Conservation (phyloP, 2,329 filamentous ascomycete genomes). For the Pseudogymnoascus sp. region DNA sequence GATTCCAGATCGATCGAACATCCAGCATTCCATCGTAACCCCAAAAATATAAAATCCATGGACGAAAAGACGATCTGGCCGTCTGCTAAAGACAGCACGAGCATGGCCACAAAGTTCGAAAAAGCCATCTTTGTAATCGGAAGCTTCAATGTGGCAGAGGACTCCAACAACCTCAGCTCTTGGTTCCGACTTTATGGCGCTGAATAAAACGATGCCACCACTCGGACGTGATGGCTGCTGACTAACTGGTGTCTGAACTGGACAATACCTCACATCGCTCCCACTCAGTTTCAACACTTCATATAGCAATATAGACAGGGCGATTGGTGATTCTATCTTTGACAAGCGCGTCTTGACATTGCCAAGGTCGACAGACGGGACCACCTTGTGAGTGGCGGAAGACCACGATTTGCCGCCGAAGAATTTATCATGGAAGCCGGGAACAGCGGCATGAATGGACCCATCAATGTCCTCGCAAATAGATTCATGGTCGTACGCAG, state of each 20-base stretch:
- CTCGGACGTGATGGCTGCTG: not conserved
- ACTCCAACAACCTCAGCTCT: not conserved
- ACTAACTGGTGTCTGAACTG: not conserved
- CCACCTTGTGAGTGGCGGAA: not conserved
- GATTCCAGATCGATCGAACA: slow-evolving; percentile 33
- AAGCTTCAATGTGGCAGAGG: not conserved
- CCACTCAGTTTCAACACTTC: not conserved
- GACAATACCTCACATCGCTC: not conserved
- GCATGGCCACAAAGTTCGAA: slow-evolving; percentile 11
- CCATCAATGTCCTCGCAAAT: not conserved
- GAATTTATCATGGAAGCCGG: not conserved
- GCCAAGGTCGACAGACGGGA: not conserved
- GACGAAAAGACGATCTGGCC: slow-evolving; percentile 31
- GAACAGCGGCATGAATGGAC: not conserved
- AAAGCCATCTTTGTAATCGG: not conserved
- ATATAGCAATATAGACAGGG: not conserved
- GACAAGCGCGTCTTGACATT: not conserved
- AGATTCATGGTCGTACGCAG: not conserved
- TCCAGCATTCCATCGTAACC: slow-evolving; percentile 29
- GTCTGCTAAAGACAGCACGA: slow-evolving; percentile 26
- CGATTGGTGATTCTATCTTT: not conserved
- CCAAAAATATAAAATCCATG: slow-evolving; percentile 32
- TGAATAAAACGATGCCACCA: not conserved
- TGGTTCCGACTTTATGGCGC: not conserved
- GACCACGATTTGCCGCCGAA: not conserved